Evolutionary conservation across 2,329 filamentous ascomycete genomes (phyloP).

Genomic region (Colletotrichum camelliae): DNA sequence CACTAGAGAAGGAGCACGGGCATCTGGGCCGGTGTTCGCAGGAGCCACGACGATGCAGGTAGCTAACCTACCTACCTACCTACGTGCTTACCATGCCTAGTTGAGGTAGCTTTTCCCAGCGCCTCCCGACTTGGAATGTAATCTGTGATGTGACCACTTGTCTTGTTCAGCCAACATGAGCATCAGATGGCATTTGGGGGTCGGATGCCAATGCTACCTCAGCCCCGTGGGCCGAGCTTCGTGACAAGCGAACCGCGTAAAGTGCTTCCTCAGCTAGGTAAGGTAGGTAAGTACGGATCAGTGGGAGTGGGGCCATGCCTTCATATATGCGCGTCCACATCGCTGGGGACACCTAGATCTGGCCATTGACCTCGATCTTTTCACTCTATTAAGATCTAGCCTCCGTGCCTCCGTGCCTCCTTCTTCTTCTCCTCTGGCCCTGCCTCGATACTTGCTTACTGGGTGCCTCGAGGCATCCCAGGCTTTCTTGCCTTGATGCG

Average conservation of each 20-base stretch:
- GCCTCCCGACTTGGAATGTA: background rate
- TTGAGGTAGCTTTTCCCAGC: background rate
- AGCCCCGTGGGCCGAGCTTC: background rate
- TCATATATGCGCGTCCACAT: conserved; percentile 1
- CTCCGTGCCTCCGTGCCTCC: background rate
- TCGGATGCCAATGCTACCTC: background rate
- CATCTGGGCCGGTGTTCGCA: background rate
- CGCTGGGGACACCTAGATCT: background rate
- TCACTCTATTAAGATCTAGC: background rate
- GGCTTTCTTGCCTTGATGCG: background rate
- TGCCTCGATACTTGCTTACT: background rate
- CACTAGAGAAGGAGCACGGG: background rate
- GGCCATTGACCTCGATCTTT: background rate
- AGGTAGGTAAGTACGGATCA: background rate
- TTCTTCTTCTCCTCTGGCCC: background rate
- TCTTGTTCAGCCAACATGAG: background rate
- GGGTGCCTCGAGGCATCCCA: background rate
- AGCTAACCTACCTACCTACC: background rate
- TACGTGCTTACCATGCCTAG: background rate
- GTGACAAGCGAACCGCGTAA: background rate
- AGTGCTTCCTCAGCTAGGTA: background rate
- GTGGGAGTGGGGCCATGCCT: background rate
- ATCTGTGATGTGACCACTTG: background rate
- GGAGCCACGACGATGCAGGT: background rate
- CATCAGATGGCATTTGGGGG: background rate